A percentile compares a stretch with the other conserved stretches of the same genome.
Conservation (phyloP, 2,329 filamentous ascomycete species). For the Cladophialophora carrionii region DNA sequence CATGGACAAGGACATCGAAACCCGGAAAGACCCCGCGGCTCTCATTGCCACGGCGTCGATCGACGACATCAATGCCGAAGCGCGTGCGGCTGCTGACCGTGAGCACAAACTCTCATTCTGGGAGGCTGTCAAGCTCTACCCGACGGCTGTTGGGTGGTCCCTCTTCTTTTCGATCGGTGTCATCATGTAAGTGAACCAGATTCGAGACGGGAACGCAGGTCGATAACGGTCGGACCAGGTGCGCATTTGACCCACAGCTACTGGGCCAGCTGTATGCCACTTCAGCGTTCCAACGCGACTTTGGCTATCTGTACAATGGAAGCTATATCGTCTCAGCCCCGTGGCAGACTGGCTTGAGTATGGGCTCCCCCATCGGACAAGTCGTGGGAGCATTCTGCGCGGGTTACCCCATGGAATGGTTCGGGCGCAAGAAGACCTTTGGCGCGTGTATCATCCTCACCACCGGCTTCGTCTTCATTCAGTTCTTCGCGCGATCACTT, state of each 20-base stretch:
- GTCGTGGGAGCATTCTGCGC: conserved; percentile 49
- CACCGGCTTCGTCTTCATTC: conserved; percentile 36
- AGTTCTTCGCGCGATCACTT: conserved; percentile 43
- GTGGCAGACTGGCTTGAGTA: conserved; percentile 66
- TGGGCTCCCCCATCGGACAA: conserved; percentile 54
- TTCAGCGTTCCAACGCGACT: conserved; percentile 61
- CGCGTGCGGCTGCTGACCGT: conserved; percentile 43
- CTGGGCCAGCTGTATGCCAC: conserved; percentile 65
- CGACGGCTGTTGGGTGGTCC: conserved; percentile 48
- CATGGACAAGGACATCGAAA: conserved; percentile 33
- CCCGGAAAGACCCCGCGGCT: conserved; percentile 32
- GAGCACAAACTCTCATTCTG: conserved; percentile 46
- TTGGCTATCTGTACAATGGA: conserved; percentile 56
- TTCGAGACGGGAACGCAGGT: conserved; percentile 66
- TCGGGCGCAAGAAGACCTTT: conserved; percentile 42
- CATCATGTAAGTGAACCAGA: conserved; percentile 55
- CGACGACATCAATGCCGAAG: conserved; percentile 38
- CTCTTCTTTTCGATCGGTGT: conserved; percentile 43
- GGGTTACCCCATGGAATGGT: conserved; percentile 46
- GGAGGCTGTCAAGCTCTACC: conserved; percentile 50
- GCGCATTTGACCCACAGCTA: conserved; percentile 64
- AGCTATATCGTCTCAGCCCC: conserved; percentile 55
- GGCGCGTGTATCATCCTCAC: conserved; percentile 35
- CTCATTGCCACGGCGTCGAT: conserved; percentile 34
- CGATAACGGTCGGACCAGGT: conserved; percentile 15